A percentile compares a stretch with the other conserved stretches of the same genome.
Conservation (phyloP, 805 yeast genomes). For the Blastobotrys americana region DNA sequence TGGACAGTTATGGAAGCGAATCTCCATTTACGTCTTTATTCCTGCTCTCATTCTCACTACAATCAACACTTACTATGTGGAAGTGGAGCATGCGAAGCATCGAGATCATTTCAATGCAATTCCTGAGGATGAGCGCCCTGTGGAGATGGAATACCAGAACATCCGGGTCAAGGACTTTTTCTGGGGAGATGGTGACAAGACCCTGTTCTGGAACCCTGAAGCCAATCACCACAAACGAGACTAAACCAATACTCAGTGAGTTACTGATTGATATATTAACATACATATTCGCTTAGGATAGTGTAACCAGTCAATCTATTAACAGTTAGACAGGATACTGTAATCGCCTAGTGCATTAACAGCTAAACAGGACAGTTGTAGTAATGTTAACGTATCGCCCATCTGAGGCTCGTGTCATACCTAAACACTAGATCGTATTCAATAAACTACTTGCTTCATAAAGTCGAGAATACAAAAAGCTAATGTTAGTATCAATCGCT, state of each 20-base stretch:
- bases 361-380: too few relatives aligned
- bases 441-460: constrained; percentile 15
- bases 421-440: not conserved
- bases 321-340: too few relatives aligned
- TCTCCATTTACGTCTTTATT: constrained; percentile 69
- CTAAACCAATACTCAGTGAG: constrained; percentile 1
- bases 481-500: constrained; percentile 4
- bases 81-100: constrained; percentile 85
- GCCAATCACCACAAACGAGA: constrained; percentile 63
- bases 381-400: too few relatives aligned
- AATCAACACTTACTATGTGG: constrained; percentile 72
- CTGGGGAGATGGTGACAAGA: constrained; percentile 99
- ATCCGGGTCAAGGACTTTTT: constrained; percentile 79
- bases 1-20: constrained; percentile 75
- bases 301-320: too few relatives aligned
- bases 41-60: constrained; percentile 77
- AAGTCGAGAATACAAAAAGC: constrained; percentile 34
- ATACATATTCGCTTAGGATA: too few relatives aligned
- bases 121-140: constrained; percentile 89
- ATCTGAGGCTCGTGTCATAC: too few relatives aligned
- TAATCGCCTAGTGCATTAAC: too few relatives aligned
- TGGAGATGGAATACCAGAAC: constrained; percentile 76
- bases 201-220: constrained; percentile 91
- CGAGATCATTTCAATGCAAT: constrained; percentile 46
- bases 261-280: too few relatives aligned